These are phyloP conservation scores for Quercus phellos DNA, from an alignment of 331 rosid species.

Conservation along the genomic window DNA sequence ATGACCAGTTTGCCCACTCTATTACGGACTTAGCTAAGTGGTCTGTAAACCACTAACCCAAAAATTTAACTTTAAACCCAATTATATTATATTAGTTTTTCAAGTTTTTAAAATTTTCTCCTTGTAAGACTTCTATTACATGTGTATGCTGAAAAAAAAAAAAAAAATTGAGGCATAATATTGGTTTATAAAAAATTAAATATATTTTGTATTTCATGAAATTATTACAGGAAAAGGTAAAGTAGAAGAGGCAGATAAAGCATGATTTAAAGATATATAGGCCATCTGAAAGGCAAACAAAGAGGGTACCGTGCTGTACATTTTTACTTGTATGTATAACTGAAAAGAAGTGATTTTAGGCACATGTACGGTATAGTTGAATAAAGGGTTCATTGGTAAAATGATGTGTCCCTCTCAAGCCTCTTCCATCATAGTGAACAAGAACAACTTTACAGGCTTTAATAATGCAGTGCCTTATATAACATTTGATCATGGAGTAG, in stretches of 20 bases:
- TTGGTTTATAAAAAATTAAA: background rate
- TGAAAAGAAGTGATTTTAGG: background rate
- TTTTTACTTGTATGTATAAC: background rate
- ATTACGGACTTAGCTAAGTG: too few species aligned
- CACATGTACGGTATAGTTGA: background rate
- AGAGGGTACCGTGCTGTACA: background rate
- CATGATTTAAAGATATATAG: background rate
- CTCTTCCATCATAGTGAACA: background rate
- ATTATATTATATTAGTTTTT: too few species aligned
- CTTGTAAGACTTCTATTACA: too few species aligned
- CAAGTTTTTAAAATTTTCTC: too few species aligned
- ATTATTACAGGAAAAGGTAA: background rate
- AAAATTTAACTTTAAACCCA: too few species aligned
- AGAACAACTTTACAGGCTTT: slow-evolving; percentile 25
- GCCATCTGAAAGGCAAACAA: background rate
- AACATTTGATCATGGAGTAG: too few species aligned
- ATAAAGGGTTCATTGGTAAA: slow-evolving; percentile 6
- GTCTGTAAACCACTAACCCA: too few species aligned
- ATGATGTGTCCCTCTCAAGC: slow-evolving; percentile 23
- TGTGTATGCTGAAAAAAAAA: too few species aligned
- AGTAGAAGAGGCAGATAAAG: background rate
- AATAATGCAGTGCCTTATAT: background rate
- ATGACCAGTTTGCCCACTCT: too few species aligned
- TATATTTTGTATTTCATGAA: background rate
- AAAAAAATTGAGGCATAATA: too few species aligned